Evolutionary conservation across 495 filamentous ascomycete species (phyloP).

Genomic region (Corynascus novoguineensis): DNA sequence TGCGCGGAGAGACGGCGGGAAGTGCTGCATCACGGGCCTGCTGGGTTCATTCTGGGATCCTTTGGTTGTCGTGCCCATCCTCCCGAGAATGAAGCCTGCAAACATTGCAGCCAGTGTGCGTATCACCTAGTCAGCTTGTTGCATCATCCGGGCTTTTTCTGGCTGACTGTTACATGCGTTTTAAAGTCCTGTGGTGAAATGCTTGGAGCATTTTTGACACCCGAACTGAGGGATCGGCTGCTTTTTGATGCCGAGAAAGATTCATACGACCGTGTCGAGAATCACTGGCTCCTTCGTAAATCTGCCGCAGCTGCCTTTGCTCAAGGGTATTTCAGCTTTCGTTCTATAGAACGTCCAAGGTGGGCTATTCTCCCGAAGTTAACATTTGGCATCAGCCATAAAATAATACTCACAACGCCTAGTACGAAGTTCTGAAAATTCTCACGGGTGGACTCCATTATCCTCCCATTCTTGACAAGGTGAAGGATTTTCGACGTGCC

Average conservation of each 20-base stretch:
- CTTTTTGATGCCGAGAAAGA: background rate
- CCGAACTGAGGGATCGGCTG: background rate
- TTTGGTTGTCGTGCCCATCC: background rate
- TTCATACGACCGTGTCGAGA: background rate
- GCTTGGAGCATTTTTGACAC: background rate
- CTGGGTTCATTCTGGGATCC: background rate
- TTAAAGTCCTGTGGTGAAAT: background rate
- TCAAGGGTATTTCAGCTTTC: background rate
- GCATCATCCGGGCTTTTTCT: background rate
- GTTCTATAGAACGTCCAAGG: background rate
- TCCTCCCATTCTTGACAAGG: background rate
- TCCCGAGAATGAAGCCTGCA: background rate
- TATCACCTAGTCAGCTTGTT: background rate
- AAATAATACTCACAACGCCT: too few species aligned
- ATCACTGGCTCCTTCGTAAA: constrained; percentile 3
- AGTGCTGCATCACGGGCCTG: constrained; percentile 3
- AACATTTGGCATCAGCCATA: too few species aligned
- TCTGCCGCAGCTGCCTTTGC: background rate
- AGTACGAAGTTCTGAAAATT: background rate
- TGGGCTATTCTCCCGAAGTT: background rate
- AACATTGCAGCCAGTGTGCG: background rate
- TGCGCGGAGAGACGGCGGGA: background rate
- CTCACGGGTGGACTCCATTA: background rate
- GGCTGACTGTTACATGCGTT: background rate
- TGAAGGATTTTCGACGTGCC: background rate